Evolutionary conservation across 2,329 filamentous ascomycete genomes (phyloP), one percentile per base, ranked within the genome.

Genomic region (Aspergillus sp.): DNA sequence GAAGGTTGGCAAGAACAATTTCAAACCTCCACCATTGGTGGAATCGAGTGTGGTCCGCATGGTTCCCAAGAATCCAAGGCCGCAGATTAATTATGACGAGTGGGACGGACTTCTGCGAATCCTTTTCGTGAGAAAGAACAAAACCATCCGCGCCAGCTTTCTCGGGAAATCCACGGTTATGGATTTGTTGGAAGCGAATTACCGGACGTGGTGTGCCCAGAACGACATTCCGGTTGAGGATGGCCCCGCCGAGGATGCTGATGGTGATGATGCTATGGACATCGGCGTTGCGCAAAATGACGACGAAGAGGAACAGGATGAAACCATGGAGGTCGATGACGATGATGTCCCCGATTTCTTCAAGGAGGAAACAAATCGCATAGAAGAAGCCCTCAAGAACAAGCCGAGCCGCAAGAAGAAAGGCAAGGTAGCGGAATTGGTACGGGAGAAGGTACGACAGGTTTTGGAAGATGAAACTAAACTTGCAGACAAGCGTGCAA

Each of bases 1-100:
- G 84, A 95, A 95, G 71, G 91, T 97, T 37, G 90, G 90, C 52
- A 87, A 85, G 69, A 93, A 94, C 69, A 97, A 97, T 72, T 98
- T 97, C 78, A 89, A 88, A 49, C 93, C 93, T 0, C 91, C 93
- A 1, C 93, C 93, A 7, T 81, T 89, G 60, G 93, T 98, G 45
- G 93, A 98, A 68, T 88, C 83, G 6, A 90, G 86, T 45, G 90
- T 96, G 6, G 90, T 96, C 38, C 80, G 90, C 47, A 86, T 96
- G 53, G 88, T 91, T 61, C 90, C 90, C 19, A 94, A 96, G 72
- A 77, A 80, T 32, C 90, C 90, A 8, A 74, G 89, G 32, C 91
- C 91, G 42, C 85, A 89, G 55, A 90, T 97, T 51, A 88, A 83
- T 62, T 97, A 91, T 69, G 89, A 94, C 42, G 93, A 97, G 67